A percentile compares a stretch with the other conserved stretches of the same genome.
These are phyloP conservation scores for Chaetomidium leptoderma DNA, from an alignment of 495 filamentous ascomycete genomes.

Conservation along the genomic window DNA sequence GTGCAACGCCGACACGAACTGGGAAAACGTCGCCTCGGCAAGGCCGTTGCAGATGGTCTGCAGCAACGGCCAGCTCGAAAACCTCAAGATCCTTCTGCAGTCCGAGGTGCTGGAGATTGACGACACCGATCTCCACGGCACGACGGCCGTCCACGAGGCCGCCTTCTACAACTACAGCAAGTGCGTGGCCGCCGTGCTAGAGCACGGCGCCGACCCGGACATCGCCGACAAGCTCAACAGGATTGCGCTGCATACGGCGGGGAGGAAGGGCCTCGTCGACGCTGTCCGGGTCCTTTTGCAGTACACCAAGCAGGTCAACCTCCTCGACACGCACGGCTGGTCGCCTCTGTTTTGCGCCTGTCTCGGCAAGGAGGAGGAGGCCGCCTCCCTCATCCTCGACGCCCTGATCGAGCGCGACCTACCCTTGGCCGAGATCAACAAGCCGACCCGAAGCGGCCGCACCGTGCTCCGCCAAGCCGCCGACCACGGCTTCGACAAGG, in stretches of 20 bases:
- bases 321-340: slow-evolving; percentile 18
- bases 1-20: slow-evolving; percentile 16
- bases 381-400: slow-evolving; percentile 21
- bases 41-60: slow-evolving; percentile 14
- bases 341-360: slow-evolving; percentile 26
- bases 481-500: slow-evolving; percentile 18
- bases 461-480: slow-evolving; percentile 27
- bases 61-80: slow-evolving; percentile 8
- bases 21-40: slow-evolving; percentile 9
- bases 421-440: slow-evolving; percentile 27
- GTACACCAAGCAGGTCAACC: slow-evolving; percentile 44
- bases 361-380: slow-evolving; percentile 13
- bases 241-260: slow-evolving; percentile 52
- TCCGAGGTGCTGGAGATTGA: slow-evolving; percentile 19
- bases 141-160: slow-evolving; percentile 23
- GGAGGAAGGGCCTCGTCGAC: slow-evolving; percentile 41
- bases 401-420: slow-evolving; percentile 13
- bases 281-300: slow-evolving; percentile 47
- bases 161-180: not conserved
- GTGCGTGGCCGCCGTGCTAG: slow-evolving; percentile 16
- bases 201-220: slow-evolving; percentile 33
- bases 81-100: slow-evolving; percentile 17
- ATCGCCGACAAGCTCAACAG: slow-evolving; percentile 46
- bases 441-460: slow-evolving; percentile 9
- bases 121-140: slow-evolving; percentile 20